These are phyloP conservation scores for Leucogyrophana mollusca DNA, from an alignment of 768 basidiomycete genomes.

Conservation along the genomic window DNA sequence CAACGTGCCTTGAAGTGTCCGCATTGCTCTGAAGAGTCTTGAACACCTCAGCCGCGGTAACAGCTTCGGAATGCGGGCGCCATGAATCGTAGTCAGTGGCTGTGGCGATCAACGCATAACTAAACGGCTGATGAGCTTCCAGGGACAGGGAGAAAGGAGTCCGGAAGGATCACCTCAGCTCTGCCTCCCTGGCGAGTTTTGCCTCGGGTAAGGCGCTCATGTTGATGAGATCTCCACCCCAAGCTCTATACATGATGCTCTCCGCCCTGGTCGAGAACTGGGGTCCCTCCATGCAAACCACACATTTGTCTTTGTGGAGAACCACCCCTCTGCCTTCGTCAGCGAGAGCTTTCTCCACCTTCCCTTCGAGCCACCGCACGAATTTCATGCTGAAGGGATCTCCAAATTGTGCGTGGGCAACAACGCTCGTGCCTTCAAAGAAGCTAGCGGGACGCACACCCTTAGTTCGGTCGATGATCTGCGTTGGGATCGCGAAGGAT, in stretches of 20 bases:
- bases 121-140: constrained; percentile 27
- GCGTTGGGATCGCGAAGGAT: constrained; percentile 82
- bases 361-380: constrained; percentile 60
- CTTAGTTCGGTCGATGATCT: constrained; percentile 97
- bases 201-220: constrained; percentile 97
- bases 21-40: constrained; percentile 87
- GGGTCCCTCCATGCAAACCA: constrained; percentile 97
- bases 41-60: constrained; percentile 90
- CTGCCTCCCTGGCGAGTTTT: constrained; percentile 95
- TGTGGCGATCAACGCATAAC: constrained; percentile 89
- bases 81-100: constrained; percentile 97
- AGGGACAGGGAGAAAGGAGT: neutral
- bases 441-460: constrained; percentile 86
- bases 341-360: constrained; percentile 63
- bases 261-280: constrained; percentile 99
- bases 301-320: constrained; percentile 79
- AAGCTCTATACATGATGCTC: constrained; percentile 88
- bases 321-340: constrained; percentile 57
- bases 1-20: constrained; percentile 77
- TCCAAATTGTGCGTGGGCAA: constrained; percentile 93
- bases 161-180: constrained; percentile 62
- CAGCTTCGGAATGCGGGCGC: constrained; percentile 75
- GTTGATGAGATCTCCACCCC: constrained; percentile 94
- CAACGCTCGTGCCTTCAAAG: constrained; percentile 79
- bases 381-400: constrained; percentile 80